Conservation (phyloP, 176 grass and related monocot genomes). For the Stipa capillata region DNA sequence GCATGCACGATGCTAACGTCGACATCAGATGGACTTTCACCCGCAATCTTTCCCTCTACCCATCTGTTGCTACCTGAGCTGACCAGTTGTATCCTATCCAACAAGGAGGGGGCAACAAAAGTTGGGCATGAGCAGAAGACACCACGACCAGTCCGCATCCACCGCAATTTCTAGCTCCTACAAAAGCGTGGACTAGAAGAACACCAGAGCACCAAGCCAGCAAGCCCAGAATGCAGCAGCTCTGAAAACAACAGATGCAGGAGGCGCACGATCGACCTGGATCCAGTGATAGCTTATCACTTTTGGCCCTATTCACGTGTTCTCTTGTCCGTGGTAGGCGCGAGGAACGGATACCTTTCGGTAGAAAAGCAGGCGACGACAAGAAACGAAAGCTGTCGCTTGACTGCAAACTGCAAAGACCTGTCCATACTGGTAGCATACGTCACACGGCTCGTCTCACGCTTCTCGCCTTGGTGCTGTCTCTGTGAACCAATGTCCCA, state of each 20-base stretch:
- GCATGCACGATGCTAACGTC: background rate
- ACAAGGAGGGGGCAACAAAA: background rate
- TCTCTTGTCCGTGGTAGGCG: background rate
- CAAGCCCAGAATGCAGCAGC: background rate
- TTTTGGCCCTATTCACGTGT: background rate
- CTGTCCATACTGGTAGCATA: background rate
- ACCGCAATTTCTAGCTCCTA: background rate
- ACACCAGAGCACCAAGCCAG: background rate
- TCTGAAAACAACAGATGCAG: background rate
- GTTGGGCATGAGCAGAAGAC: background rate
- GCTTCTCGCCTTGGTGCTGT: background rate
- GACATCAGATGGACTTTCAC: background rate
- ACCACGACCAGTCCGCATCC: background rate
- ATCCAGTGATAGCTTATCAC: constrained; percentile 46
- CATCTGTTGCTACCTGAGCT: background rate
- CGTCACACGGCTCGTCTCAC: background rate
- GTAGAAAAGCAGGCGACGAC: background rate
- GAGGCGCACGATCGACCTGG: background rate
- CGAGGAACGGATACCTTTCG: background rate
- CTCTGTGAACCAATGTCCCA: background rate
- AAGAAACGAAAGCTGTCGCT: background rate
- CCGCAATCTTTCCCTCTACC: background rate
- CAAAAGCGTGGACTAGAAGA: background rate
- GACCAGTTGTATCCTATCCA: background rate
- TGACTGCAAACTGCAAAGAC: background rate